Evolutionary conservation across 495 filamentous ascomycete species (phyloP).

Genomic region (Talaromyces proteolyticus): DNA sequence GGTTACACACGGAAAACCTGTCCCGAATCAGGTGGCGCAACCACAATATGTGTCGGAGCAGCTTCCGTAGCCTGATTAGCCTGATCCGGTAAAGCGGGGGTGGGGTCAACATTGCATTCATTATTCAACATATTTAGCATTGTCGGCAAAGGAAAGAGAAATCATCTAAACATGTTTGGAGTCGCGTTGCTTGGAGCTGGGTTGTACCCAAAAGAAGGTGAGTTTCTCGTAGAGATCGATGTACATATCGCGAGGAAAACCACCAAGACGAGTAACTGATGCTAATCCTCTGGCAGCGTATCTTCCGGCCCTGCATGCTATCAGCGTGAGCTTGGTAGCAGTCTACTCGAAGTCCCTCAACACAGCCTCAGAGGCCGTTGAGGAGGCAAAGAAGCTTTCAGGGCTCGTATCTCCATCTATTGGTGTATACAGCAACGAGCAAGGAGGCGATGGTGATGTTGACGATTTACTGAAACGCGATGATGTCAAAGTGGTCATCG

Average conservation of each 20-base stretch:
- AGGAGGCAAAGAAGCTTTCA: not conserved
- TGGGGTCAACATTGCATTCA: not conserved
- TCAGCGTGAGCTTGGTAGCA: not conserved
- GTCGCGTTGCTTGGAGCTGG: not conserved
- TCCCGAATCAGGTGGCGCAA: not conserved
- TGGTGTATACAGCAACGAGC: not conserved
- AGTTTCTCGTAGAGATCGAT: not conserved
- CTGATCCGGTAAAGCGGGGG: not conserved
- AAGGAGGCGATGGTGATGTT: not conserved
- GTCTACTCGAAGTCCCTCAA: not conserved
- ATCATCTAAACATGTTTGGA: not conserved
- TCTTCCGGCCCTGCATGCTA: not conserved
- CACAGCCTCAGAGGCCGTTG: not conserved
- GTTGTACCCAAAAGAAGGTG: not conserved
- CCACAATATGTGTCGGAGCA: not conserved
- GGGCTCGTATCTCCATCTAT: not conserved
- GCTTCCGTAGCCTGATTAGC: not conserved
- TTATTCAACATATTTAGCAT: not conserved
- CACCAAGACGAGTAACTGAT: not conserved
- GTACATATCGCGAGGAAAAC: not conserved
- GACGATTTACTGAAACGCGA: constrained; percentile 10
- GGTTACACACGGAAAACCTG: not conserved
- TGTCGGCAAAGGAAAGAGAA: not conserved
- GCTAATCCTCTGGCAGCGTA: not conserved
- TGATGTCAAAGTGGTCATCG: constrained; percentile 17